phyloP scores from a whole-genome alignment of 2,329 filamentous ascomycete genomes.

The Fusarium marasasianum region DNA sequence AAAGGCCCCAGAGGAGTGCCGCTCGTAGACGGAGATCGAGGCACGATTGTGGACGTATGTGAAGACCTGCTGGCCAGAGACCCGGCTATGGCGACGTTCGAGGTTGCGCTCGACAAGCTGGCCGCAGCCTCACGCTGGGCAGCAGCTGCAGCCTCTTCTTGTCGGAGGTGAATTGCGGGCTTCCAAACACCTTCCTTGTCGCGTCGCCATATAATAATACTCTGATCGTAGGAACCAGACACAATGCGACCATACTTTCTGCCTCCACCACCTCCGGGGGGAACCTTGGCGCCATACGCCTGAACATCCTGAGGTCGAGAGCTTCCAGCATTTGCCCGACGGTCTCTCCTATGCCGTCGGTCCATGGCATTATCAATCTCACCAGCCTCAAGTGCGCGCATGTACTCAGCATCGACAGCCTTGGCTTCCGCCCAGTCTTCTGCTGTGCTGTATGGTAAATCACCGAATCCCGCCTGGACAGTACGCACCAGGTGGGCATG shows the following conservation, averaged over 20 bases:
- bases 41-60: not conserved
- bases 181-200: constrained; percentile 88
- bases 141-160: constrained; percentile 73
- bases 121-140: constrained; percentile 50
- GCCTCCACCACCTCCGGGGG: constrained; percentile 90
- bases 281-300: constrained; percentile 84
- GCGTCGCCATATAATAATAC: constrained; percentile 92
- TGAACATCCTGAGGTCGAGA: constrained; percentile 78
- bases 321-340: constrained; percentile 74
- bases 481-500: constrained; percentile 90
- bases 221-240: constrained; percentile 95
- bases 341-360: constrained; percentile 48
- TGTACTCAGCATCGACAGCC: constrained; percentile 77
- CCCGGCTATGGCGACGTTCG: constrained; percentile 22
- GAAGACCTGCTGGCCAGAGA: constrained; percentile 14
- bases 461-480: constrained; percentile 93
- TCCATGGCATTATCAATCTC: constrained; percentile 52
- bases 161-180: constrained; percentile 76
- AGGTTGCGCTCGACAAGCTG: constrained; percentile 10
- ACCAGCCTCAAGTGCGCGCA: constrained; percentile 65
- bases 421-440: constrained; percentile 79
- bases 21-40: constrained; percentile 13
- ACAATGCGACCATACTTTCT: constrained; percentile 94
- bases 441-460: constrained; percentile 80
- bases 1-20: constrained; percentile 22